phyloP scores from a whole-genome alignment of 2,329 filamentous ascomycete species.

The Diplodia mutila region DNA sequence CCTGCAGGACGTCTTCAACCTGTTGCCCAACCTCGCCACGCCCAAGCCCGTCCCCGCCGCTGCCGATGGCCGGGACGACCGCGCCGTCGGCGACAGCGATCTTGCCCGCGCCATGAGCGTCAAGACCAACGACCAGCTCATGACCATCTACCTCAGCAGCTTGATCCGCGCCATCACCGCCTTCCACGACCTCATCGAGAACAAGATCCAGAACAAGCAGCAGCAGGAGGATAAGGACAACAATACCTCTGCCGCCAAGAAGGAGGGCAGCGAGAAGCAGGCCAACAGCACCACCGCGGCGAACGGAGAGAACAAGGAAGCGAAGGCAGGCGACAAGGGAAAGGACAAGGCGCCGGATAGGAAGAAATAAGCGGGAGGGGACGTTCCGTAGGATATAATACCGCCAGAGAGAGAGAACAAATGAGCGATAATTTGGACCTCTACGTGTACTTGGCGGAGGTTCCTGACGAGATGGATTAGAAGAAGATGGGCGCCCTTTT shows the following conservation, averaged over 20 bases:
- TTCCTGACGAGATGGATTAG: neutral
- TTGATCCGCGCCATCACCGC: conserved; percentile 97
- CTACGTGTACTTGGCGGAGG: neutral
- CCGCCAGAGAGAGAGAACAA: neutral
- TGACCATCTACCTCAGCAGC: conserved; percentile 97
- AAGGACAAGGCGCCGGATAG: conserved; percentile 58
- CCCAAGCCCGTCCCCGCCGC: conserved; percentile 61
- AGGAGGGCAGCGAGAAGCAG: conserved; percentile 68
- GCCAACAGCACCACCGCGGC: conserved; percentile 58
- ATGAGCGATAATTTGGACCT: neutral
- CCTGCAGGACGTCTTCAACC: conserved; percentile 99
- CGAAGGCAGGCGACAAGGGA: conserved; percentile 56
- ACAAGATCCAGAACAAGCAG: conserved; percentile 99
- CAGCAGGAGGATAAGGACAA: conserved; percentile 91
- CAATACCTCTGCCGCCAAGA: conserved; percentile 38
- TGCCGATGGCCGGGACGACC: conserved; percentile 54
- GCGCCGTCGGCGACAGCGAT: conserved; percentile 71
- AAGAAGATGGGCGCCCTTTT: neutral
- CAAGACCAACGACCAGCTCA: conserved; percentile 99
- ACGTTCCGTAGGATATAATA: neutral
- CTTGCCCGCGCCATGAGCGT: conserved; percentile 95
- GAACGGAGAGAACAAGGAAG: conserved; percentile 45
- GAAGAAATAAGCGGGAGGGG: conserved; percentile 54
- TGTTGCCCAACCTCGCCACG: conserved; percentile 92
- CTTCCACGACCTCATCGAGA: conserved; percentile 98